Percentiles rank a stretch among this genome's conserved stretches.
phyloP scores from a whole-genome alignment of 805 yeast genomes.

The Suhomyces canberraensis region DNA sequence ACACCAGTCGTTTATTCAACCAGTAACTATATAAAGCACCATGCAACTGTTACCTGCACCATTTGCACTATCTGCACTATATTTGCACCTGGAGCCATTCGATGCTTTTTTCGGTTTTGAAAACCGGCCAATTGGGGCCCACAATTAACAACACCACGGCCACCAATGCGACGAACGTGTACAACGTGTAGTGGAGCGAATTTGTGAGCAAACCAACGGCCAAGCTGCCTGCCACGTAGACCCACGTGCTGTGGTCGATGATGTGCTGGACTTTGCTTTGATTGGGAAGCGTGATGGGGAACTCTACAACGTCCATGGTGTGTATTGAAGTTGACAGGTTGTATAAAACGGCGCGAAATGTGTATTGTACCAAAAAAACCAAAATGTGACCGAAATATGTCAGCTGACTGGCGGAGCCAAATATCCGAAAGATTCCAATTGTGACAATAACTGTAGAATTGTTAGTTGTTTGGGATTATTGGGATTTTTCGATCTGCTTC shows the following conservation, averaged over 20 bases:
- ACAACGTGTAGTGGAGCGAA: constrained; percentile 38
- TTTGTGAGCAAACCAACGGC: constrained; percentile 48
- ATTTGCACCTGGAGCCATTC: constrained; percentile 42
- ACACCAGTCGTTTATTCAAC: no score
- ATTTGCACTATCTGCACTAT: no score
- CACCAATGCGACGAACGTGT: constrained; percentile 34
- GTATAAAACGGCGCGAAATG: no score
- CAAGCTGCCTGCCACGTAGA: constrained; percentile 38
- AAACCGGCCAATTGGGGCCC: constrained; percentile 59
- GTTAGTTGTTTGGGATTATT: no score
- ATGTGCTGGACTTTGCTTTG: constrained; percentile 43
- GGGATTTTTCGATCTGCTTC: no score
- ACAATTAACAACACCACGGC: constrained; percentile 30
- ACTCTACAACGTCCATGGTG: constrained; percentile 12
- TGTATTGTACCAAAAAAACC: no score
- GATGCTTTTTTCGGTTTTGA: constrained; percentile 45
- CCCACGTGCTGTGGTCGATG: constrained; percentile 21
- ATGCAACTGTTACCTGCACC: no score
- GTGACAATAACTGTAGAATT: no score
- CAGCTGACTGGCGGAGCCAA: no score
- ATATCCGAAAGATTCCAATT: no score
- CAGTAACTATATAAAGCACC: no score
- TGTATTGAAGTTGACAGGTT: neutral
- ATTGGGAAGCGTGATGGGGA: constrained; percentile 37
- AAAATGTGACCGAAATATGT: no score